Conservation (phyloP, 805 yeast genomes). For the Yarrowia sp. region DNA sequence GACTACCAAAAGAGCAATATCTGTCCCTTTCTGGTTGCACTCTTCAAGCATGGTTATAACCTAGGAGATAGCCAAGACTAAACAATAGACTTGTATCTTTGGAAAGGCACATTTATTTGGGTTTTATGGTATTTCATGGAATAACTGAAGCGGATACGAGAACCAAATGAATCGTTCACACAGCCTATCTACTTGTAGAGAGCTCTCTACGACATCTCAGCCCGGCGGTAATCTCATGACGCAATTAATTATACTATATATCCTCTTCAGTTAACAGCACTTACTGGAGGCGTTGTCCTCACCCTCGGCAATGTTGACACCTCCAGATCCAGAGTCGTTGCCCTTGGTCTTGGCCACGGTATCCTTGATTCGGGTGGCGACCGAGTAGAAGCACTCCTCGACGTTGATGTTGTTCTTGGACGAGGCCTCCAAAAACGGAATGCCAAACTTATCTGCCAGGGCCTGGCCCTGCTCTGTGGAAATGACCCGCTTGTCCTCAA, state of each 20-base stretch:
- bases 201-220: too few species aligned
- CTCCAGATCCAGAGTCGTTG: slow-evolving; percentile 28
- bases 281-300: slow-evolving; percentile 38
- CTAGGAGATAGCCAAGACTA: too few species aligned
- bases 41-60: too few species aligned
- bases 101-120: too few species aligned
- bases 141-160: too few species aligned
- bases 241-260: slow-evolving; percentile 20
- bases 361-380: slow-evolving; percentile 84
- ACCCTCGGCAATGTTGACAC: slow-evolving; percentile 33
- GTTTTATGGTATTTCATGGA: too few species aligned
- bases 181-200: too few species aligned
- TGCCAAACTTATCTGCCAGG: slow-evolving; percentile 78
- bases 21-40: too few species aligned
- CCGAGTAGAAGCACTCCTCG: slow-evolving; percentile 83
- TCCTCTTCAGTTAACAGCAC: slow-evolving; percentile 37
- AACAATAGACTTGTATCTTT: too few species aligned
- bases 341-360: slow-evolving; percentile 47
- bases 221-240: not conserved
- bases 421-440: slow-evolving; percentile 93
- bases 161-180: too few species aligned
- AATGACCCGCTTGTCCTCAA: slow-evolving; percentile 81
- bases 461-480: slow-evolving; percentile 86
- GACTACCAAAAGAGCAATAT: too few species aligned
- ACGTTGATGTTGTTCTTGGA: slow-evolving; percentile 94